Evolutionary conservation across 441 rosid species (phyloP).

Genomic region (Gossypium davidsonii): DNA sequence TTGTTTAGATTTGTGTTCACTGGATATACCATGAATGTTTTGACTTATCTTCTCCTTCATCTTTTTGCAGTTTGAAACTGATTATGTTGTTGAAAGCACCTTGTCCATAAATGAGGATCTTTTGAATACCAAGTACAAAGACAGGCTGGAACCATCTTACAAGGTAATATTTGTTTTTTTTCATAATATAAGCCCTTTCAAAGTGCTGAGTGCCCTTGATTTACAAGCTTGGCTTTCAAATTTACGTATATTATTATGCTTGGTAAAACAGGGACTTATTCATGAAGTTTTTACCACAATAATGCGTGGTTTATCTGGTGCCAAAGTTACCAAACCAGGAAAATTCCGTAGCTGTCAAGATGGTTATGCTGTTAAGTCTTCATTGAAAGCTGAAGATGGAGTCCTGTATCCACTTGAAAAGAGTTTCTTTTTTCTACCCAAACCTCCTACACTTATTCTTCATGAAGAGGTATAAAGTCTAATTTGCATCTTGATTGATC

Average conservation of each 20-base stretch:
- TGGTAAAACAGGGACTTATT: constrained; percentile 65
- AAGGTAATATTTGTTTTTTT: constrained; percentile 39
- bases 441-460: constrained; percentile 95
- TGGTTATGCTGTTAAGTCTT: constrained; percentile 96
- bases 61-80: constrained; percentile 70
- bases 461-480: constrained; percentile 69
- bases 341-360: constrained; percentile 93
- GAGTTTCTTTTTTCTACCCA: constrained; percentile 93
- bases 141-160: constrained; percentile 68
- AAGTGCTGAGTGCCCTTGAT: neutral
- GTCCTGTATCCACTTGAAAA: constrained; percentile 92
- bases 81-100: constrained; percentile 46
- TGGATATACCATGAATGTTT: neutral
- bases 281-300: constrained; percentile 88
- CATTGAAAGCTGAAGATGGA: constrained; percentile 96
- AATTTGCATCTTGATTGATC: neutral
- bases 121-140: constrained; percentile 79
- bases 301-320: constrained; percentile 82
- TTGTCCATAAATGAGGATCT: constrained; percentile 71
- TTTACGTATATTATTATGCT: constrained; percentile 11
- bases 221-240: neutral
- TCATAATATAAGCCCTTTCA: neutral
- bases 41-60: constrained; percentile 8
- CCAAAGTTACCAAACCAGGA: constrained; percentile 94
- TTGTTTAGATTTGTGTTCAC: neutral